Base-by-base conservation (phyloP, 257 asterid genomes). In the Solanum appendiculatum region DNA sequence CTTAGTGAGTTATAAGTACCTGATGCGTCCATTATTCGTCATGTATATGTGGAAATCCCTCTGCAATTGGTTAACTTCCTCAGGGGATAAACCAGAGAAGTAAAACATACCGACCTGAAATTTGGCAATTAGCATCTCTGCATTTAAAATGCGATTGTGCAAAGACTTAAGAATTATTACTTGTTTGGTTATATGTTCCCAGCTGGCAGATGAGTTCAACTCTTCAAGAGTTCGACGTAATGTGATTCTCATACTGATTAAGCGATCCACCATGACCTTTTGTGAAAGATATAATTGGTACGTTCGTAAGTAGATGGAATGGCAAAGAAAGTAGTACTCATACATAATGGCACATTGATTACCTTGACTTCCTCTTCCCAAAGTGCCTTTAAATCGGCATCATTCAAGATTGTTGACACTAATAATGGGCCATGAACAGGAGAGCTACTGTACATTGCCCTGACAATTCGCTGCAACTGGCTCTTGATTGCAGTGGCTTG, bases 21-120 rank as follows among this genome's bases (percentile, higher is more conserved):
- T 80, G 66, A 80, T 46, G 42, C 85, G 85, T 10, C 85, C 85
- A 80, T 80, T 66, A 6, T 27, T 80, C 16, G 85, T 80, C 85
- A 80, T 80, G 85, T 80, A 80, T 80, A 80, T 80, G 46, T 80
- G 85, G 27, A 80, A 80, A 80, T 80, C 85, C 66, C 85, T 80
- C 3, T 80, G 40, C 66, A 80, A 46, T 2, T 6, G 66, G 42
- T 16, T 1, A 16, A 80, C 85, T 37, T 80, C 85, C n/a, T 80
- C 9, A 29, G 66, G 66, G 39, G 66, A 80, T 9, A 80, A 80
- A 80, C 85, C 85, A 46, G 85, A 80, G 42, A 46, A 80, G 66
- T 80, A 80, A 80, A 80, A 29, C 85, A 80, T 80, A 9, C 85
- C 85, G 4, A 80, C 85, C 85, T 80, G 85, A 80, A 46, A 16